These are phyloP conservation scores for Hericium alpestre DNA, from an alignment of 768 basidiomycete species.

Conservation along the genomic window DNA sequence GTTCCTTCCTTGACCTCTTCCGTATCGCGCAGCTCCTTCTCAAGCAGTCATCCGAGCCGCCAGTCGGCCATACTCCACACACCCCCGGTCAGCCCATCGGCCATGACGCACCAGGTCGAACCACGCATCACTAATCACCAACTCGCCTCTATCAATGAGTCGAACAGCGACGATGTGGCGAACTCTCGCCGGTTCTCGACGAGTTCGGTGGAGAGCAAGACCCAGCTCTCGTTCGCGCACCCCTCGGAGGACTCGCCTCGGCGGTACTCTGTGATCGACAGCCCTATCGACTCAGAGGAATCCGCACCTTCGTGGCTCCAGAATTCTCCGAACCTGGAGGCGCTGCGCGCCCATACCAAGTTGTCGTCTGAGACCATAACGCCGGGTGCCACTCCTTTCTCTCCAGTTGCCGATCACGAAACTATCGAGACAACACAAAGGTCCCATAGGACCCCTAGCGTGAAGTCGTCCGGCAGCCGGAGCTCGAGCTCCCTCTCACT, in stretches of 20 bases:
- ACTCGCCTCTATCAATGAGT: slow-evolving; percentile 7
- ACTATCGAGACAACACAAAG: too few species aligned
- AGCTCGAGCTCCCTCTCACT: not conserved
- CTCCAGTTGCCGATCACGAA: not conserved
- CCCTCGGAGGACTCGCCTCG: not conserved
- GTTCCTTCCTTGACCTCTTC: slow-evolving; percentile 14
- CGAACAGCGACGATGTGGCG: not conserved
- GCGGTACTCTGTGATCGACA: not conserved
- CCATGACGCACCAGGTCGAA: not conserved
- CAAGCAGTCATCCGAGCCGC: slow-evolving; percentile 4
- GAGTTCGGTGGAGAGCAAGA: not conserved
- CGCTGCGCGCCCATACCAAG: not conserved
- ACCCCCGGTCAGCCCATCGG: slow-evolving; percentile 14
- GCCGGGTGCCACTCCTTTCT: not conserved
- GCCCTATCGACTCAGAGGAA: not conserved
- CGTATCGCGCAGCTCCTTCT: slow-evolving; percentile 20
- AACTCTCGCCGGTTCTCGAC: not conserved
- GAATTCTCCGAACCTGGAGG: not conserved
- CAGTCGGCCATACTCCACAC: slow-evolving; percentile 4
- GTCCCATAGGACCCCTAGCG: slow-evolving; percentile 13
- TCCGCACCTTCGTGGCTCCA: not conserved
- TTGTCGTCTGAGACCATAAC: not conserved
- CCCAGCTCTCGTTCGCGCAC: not conserved
- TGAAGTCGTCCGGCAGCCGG: slow-evolving; percentile 2
- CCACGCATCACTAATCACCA: not conserved